These are phyloP conservation scores for Aspergillus ochraceoroseus DNA, from an alignment of 2,329 filamentous ascomycete genomes.

Conservation along the genomic window DNA sequence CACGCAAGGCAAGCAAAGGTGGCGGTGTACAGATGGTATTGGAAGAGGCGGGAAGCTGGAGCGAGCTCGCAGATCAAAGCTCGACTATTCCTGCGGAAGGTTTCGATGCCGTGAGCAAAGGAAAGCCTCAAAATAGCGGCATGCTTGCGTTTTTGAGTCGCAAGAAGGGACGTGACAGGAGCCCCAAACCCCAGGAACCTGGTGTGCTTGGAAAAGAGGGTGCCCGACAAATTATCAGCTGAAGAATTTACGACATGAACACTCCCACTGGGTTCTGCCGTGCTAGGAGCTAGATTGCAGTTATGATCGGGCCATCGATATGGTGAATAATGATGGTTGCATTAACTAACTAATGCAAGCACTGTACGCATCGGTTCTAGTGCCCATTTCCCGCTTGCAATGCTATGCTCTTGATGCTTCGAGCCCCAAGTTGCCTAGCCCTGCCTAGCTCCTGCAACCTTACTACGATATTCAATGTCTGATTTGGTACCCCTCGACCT, in stretches of 20 bases:
- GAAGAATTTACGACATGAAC: constrained; percentile 17
- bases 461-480: no score
- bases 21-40: constrained; percentile 89
- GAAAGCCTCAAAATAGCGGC: constrained; percentile 57
- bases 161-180: constrained; percentile 85
- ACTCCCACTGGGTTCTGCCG: not conserved
- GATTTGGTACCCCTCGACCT: no score
- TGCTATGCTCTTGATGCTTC: no score
- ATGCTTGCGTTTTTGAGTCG: constrained; percentile 86
- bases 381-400: no score
- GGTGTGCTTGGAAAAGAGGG: constrained; percentile 94
- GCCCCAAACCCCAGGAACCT: constrained; percentile 88
- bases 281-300: no score
- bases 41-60: constrained; percentile 86
- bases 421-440: no score
- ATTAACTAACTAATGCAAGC: no score
- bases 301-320: no score
- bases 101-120: constrained; percentile 37
- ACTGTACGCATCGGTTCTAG: no score
- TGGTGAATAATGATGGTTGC: no score
- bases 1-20: constrained; percentile 68
- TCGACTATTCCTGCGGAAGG: constrained; percentile 67
- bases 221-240: constrained; percentile 73
- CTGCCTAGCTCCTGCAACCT: no score
- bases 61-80: constrained; percentile 79